Percentiles rank a stretch among this genome's conserved stretches.
phyloP scores from a whole-genome alignment of 371 early-diverging fungal species.

The Apophysomyces variabilis region DNA sequence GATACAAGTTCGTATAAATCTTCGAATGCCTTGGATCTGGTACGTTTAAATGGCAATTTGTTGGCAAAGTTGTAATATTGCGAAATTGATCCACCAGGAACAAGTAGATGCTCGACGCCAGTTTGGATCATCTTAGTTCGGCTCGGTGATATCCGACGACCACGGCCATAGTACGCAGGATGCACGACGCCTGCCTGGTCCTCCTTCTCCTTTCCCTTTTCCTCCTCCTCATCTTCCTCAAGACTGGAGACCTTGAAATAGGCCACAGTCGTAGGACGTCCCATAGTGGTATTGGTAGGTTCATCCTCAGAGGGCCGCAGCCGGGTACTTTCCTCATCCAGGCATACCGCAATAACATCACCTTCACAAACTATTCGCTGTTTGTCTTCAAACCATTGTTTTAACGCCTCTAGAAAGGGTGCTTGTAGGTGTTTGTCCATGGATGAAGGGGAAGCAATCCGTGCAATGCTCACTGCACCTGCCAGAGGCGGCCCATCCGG shows the following conservation, averaged over 20 bases:
- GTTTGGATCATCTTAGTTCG: slow-evolving; percentile 68
- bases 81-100: slow-evolving; percentile 53
- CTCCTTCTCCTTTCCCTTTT: slow-evolving; percentile 1
- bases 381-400: slow-evolving; percentile 71
- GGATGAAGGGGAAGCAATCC: slow-evolving; percentile 76
- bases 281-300: neutral
- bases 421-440: slow-evolving; percentile 73
- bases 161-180: slow-evolving; percentile 45
- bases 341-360: slow-evolving; percentile 72
- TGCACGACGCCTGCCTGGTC: slow-evolving; percentile 20
- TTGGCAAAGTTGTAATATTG: slow-evolving; percentile 40
- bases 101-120: slow-evolving; percentile 67
- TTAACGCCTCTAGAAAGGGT: slow-evolving; percentile 64
- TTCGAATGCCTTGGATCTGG: slow-evolving; percentile 30
- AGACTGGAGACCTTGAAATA: slow-evolving; percentile 62
- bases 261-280: slow-evolving; percentile 42
- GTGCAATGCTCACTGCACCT: slow-evolving; percentile 70
- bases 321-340: slow-evolving; percentile 57
- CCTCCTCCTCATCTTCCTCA: slow-evolving; percentile 22
- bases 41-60: slow-evolving; percentile 37
- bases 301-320: slow-evolving; percentile 21
- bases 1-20: slow-evolving; percentile 62
- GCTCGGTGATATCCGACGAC: slow-evolving; percentile 61
- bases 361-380: slow-evolving; percentile 74
- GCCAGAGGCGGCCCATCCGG: slow-evolving; percentile 63